A percentile compares a stretch with the other conserved stretches of the same genome.
These are phyloP conservation scores for Suillus spraguei DNA, from an alignment of 768 basidiomycete species.

Conservation along the genomic window DNA sequence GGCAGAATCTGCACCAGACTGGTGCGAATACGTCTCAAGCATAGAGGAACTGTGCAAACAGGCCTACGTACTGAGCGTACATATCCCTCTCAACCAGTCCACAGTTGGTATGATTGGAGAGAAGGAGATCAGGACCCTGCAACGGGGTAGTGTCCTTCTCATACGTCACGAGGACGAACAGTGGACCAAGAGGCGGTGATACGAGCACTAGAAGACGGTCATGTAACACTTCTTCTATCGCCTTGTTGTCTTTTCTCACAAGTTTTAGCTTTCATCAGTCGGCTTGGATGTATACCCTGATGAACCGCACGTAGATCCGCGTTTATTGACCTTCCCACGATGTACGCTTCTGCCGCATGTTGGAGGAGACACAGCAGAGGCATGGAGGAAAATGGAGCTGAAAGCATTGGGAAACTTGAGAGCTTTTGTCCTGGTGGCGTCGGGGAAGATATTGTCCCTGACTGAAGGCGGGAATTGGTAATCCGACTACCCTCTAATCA, in stretches of 20 bases:
- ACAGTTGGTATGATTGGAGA: slow-evolving; percentile 74
- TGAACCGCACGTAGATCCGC: slow-evolving; percentile 75
- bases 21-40: background rate
- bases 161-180: slow-evolving; percentile 84
- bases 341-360: slow-evolving; percentile 85
- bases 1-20: background rate
- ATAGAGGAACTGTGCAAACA: slow-evolving; percentile 51
- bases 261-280: slow-evolving; percentile 63
- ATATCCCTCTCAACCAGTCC: slow-evolving; percentile 73
- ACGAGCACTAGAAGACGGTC: slow-evolving; percentile 76
- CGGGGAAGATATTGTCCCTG: slow-evolving; percentile 65
- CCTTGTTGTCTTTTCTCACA: slow-evolving; percentile 12
- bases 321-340: slow-evolving; percentile 71
- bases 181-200: slow-evolving; percentile 88
- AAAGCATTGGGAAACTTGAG: slow-evolving; percentile 69
- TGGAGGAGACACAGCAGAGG: slow-evolving; percentile 80
- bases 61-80: slow-evolving; percentile 81
- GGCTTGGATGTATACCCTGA: slow-evolving; percentile 84
- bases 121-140: slow-evolving; percentile 71
- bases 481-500: background rate
- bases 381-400: slow-evolving; percentile 76
- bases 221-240: slow-evolving; percentile 55
- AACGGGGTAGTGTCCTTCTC: slow-evolving; percentile 70
- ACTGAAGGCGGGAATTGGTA: slow-evolving; percentile 24
- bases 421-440: slow-evolving; percentile 61